A percentile compares a stretch with the other conserved stretches of the same genome.
These are phyloP conservation scores for Gossypium davidsonii DNA, from an alignment of 441 rosid genomes.

Conservation along the genomic window DNA sequence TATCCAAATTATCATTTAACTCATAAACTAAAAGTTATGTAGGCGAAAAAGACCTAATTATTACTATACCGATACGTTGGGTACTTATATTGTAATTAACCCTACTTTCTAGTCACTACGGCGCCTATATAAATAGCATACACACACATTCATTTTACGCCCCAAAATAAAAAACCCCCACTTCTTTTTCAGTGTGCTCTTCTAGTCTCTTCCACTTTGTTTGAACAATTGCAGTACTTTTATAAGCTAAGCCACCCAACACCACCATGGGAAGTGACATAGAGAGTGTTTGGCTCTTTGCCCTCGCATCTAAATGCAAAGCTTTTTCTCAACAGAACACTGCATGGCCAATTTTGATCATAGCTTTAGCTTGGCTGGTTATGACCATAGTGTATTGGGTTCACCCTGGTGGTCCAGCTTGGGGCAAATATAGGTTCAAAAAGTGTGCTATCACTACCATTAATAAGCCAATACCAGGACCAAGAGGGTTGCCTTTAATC, in stretches of 20 bases:
- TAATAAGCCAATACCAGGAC: conserved; percentile 56
- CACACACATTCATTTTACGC: neutral
- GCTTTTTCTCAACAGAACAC: conserved; percentile 36
- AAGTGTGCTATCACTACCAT: neutral
- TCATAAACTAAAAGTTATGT: too few relatives aligned
- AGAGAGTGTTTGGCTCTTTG: conserved; percentile 57
- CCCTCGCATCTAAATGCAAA: conserved; percentile 50
- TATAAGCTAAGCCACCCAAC: neutral
- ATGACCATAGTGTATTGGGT: conserved; percentile 52
- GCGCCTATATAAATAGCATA: conserved; percentile 15
- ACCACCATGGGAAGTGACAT: conserved; percentile 38
- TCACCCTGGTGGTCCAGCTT: conserved; percentile 82
- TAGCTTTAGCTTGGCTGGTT: conserved; percentile 36
- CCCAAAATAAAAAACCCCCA: conserved; percentile 13
- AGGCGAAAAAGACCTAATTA: too few relatives aligned
- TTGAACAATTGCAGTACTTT: neutral
- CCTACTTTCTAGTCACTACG: neutral
- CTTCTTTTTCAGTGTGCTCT: neutral
- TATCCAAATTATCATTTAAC: too few relatives aligned
- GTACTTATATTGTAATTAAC: too few relatives aligned
- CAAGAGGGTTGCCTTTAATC: conserved; percentile 57
- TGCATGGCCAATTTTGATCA: conserved; percentile 32
- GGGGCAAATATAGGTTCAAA: conserved; percentile 52
- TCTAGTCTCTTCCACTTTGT: neutral
- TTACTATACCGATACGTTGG: too few relatives aligned